A percentile compares a stretch with the other conserved stretches of the same genome.
phyloP scores from a whole-genome alignment of 805 yeast species.

The Wickerhamiella dianesei region DNA sequence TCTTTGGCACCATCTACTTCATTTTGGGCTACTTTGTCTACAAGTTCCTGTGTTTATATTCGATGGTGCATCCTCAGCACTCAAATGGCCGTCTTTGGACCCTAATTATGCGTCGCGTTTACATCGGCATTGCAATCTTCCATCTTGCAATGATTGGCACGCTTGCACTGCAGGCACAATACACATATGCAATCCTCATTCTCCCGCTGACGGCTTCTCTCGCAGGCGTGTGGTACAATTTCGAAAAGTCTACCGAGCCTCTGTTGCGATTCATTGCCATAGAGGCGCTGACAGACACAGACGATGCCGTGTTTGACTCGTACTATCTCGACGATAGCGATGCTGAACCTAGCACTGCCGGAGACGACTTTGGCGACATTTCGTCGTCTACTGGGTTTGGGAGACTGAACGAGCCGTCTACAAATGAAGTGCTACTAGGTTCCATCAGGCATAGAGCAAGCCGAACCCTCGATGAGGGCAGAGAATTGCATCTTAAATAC shows the following conservation, averaged over 20 bases:
- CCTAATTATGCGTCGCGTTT: conserved; percentile 64
- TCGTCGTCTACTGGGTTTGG: background rate
- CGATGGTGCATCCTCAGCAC: conserved; percentile 91
- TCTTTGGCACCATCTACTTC: conserved; percentile 76
- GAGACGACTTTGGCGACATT: background rate
- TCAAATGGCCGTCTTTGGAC: conserved; percentile 98
- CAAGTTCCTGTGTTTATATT: conserved; percentile 79
- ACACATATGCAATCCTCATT: conserved; percentile 53
- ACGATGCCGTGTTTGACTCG: conserved; percentile 5
- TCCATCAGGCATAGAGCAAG: conserved; percentile 21
- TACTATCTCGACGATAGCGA: conserved; percentile 3
- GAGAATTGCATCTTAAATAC: conserved; percentile 60
- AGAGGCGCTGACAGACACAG: conserved; percentile 36
- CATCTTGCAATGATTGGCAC: conserved; percentile 92
- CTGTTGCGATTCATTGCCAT: conserved; percentile 75
- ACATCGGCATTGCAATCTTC: conserved; percentile 66
- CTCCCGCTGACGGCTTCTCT: conserved; percentile 67
- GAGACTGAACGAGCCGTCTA: background rate
- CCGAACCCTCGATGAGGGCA: conserved; percentile 60
- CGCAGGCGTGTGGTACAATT: conserved; percentile 56
- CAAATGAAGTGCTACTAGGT: background rate
- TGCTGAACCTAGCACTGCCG: background rate
- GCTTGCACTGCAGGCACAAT: conserved; percentile 68
- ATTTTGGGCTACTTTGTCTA: conserved; percentile 74
- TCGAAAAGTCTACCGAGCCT: conserved; percentile 69